These are phyloP conservation scores for Elasticomyces elasticus DNA, from an alignment of 495 filamentous ascomycete genomes.

Conservation along the genomic window DNA sequence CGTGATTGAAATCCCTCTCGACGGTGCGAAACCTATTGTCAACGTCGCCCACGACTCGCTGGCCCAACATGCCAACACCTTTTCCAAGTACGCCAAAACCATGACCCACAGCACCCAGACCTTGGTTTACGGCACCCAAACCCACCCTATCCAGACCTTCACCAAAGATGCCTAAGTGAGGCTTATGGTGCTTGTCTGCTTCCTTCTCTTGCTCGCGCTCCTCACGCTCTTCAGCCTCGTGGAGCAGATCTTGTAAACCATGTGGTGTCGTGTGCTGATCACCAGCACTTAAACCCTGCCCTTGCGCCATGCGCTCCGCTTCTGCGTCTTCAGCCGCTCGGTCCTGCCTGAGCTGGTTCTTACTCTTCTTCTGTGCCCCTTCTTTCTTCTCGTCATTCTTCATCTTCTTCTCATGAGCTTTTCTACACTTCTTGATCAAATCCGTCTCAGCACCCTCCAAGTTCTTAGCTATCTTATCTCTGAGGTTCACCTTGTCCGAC, in stretches of 20 bases:
- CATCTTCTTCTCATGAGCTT: conserved; percentile 59
- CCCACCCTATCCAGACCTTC: conserved; percentile 26
- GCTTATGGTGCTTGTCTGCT: conserved; percentile 21
- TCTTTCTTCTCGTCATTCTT: conserved; percentile 51
- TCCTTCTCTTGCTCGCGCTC: conserved; percentile 28
- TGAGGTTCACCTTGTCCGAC: conserved; percentile 70
- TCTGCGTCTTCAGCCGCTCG: conserved; percentile 37
- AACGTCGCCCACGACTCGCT: conserved; percentile 41
- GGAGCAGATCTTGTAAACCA: conserved; percentile 56
- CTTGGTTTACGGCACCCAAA: conserved; percentile 37
- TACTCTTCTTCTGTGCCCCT: conserved; percentile 37
- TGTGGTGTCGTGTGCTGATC: conserved; percentile 72
- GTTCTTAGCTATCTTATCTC: conserved; percentile 57
- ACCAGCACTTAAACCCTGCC: conserved; percentile 68
- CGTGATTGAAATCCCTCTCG: conserved; percentile 11
- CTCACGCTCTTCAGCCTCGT: conserved; percentile 34
- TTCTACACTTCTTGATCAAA: conserved; percentile 68
- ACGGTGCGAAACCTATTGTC: conserved; percentile 40
- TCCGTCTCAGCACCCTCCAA: conserved; percentile 80
- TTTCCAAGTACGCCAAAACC: conserved; percentile 50
- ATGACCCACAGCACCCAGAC: conserved; percentile 21
- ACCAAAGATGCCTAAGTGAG: conserved; percentile 35
- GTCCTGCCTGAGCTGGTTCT: conserved; percentile 38
- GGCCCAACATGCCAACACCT: conserved; percentile 51
- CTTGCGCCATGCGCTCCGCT: conserved; percentile 53